Evolutionary conservation across 345 rosid species (phyloP), one percentile per base, ranked within the genome.

Genomic region (Barbarea vulgaris): DNA sequence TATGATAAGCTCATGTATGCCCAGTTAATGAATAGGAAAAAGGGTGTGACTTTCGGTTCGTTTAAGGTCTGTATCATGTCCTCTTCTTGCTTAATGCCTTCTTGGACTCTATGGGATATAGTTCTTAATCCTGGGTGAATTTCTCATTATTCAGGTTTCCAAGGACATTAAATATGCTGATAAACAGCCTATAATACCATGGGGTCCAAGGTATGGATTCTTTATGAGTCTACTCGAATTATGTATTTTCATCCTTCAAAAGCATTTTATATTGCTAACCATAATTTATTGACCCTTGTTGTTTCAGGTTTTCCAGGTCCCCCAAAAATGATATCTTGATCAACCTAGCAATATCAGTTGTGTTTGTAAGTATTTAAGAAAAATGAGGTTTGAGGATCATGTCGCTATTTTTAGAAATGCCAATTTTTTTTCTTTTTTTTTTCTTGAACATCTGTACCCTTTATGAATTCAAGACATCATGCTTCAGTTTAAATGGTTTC

Each of bases 91-190:
- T 14, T 15, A 13, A 34, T 28, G 17, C 63, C 0, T 11, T 69
- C 65, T 18, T 27, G 22, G 27, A 30, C 24, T 8, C 65, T 59
- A 15, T 70, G 13, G 13, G 9, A 7, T 62, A 72, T 48, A 13
- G 19, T 34, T 59, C 73, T 24, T 36, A 70, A 8, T 13, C 72
- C 15, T 55, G 11, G 24, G 62, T 72, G 11, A 53, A 60, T 52
- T 76, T 60, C 61, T 69, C 65, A 4, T 66, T 1, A 75, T 81
- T 70, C 85, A 96, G 99, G 99, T 96, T 67, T 85, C 99, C 7
- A 91, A 96, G 87, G 99, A 96, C 77, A 84, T 93, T 79, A 96
- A 87, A 79, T 96, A 85, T 83, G 99, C 98, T 74, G 99, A 96
- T 83, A 96, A 90, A 82, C 93, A 86, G 87, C 97, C 99, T 3